A percentile compares a stretch with the other conserved stretches of the same genome.
Conservation (phyloP, 352 stramenopile species). For the Pythium grandisporangium region DNA sequence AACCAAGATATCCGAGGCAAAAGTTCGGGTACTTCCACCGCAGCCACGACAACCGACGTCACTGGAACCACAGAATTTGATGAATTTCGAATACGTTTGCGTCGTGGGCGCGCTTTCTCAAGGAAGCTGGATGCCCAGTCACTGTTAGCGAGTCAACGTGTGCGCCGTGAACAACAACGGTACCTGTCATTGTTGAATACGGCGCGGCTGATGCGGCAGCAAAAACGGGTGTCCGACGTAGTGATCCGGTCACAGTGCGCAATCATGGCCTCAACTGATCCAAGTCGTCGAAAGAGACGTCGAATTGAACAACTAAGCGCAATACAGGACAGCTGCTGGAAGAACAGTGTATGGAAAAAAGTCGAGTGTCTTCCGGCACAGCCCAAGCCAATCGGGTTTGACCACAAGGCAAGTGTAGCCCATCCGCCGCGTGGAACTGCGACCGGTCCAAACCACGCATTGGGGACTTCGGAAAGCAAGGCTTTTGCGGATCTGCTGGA, state of each 20-base stretch:
- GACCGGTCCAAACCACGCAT: too few relatives aligned
- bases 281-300: constrained; percentile 20
- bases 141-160: constrained; percentile 15
- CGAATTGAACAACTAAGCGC: constrained; percentile 38
- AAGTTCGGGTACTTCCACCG: too few relatives aligned
- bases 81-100: constrained; percentile 62
- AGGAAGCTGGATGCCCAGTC: constrained; percentile 27
- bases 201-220: constrained; percentile 33
- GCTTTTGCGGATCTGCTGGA: constrained; percentile 7
- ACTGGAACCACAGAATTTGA: constrained; percentile 17
- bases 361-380: constrained; percentile 1
- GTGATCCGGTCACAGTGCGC: constrained; percentile 53
- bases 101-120: constrained; percentile 33
- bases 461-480: too few relatives aligned
- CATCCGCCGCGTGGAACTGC: too few relatives aligned
- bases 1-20: too few relatives aligned
- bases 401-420: too few relatives aligned
- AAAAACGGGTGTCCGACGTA: constrained; percentile 44
- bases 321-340: constrained; percentile 26
- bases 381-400: too few relatives aligned
- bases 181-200: constrained; percentile 29
- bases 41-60: background rate
- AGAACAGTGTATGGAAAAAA: too few relatives aligned
- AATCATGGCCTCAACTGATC: constrained; percentile 27
- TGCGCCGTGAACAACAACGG: constrained; percentile 34